These are phyloP conservation scores for Acorus gramineus DNA, from an alignment of 106 monocot genomes.

Conservation along the genomic window DNA sequence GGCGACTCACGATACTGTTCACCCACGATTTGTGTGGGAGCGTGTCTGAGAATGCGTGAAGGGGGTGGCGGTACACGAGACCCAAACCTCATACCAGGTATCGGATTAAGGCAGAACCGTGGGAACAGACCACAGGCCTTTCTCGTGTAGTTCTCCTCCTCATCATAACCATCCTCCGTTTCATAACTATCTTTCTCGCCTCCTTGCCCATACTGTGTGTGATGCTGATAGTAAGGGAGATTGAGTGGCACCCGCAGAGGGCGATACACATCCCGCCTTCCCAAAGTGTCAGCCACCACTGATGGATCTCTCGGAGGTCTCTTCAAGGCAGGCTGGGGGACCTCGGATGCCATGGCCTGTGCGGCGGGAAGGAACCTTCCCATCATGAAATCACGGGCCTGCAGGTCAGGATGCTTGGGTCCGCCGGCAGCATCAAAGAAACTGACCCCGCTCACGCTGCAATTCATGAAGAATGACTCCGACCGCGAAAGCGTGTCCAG, in stretches of 20 bases:
- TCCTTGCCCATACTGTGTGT: neutral
- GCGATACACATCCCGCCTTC: constrained; percentile 6
- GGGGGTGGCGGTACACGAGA: constrained; percentile 1
- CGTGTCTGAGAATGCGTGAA: neutral
- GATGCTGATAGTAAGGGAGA: constrained; percentile 11
- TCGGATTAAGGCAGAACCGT: constrained; percentile 39
- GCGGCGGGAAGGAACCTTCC: constrained; percentile 57
- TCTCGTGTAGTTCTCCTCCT: constrained; percentile 10
- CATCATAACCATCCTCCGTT: constrained; percentile 21
- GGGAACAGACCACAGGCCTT: constrained; percentile 60
- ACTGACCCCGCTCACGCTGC: constrained; percentile 55
- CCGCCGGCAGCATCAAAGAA: neutral
- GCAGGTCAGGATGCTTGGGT: constrained; percentile 16
- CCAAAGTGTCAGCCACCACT: neutral
- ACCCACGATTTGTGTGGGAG: too few species aligned
- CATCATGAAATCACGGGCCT: constrained; percentile 60
- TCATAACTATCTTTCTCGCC: neutral
- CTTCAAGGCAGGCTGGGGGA: constrained; percentile 10
- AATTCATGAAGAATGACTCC: constrained; percentile 76
- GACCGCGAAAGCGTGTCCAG: constrained; percentile 52
- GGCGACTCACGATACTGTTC: too few species aligned
- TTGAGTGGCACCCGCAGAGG: constrained; percentile 8
- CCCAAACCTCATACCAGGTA: constrained; percentile 24
- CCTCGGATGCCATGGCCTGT: constrained; percentile 33
- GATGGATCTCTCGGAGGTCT: neutral